Conservation (phyloP, 1,284 basidiomycete genomes). For the Somion occarium region DNA sequence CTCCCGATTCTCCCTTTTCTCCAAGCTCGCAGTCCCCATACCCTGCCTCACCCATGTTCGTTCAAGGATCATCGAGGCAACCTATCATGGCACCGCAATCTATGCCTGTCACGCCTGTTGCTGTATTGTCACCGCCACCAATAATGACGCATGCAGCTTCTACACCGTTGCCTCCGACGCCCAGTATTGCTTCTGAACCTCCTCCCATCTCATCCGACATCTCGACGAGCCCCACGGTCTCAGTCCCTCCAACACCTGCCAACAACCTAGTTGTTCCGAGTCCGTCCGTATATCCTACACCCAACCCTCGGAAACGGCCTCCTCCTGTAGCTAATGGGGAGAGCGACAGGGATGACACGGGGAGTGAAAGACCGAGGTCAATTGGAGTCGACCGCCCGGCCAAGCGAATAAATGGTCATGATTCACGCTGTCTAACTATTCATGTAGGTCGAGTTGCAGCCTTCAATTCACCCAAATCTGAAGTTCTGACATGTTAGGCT, state of each 20-base stretch:
- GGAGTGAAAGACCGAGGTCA: slow-evolving; percentile 15
- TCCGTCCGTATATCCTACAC: background rate
- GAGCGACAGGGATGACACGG: slow-evolving; percentile 22
- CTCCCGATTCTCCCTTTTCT: slow-evolving; percentile 17
- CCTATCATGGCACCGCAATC: slow-evolving; percentile 14
- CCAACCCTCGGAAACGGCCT: slow-evolving; percentile 3
- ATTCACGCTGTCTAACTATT: slow-evolving; percentile 57
- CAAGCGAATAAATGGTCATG: slow-evolving; percentile 54
- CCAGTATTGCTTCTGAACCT: background rate
- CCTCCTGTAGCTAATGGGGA: slow-evolving; percentile 8
- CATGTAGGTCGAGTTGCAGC: slow-evolving; percentile 38
- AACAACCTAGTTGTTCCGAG: background rate
- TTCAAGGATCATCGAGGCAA: slow-evolving; percentile 37
- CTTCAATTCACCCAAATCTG: slow-evolving; percentile 3
- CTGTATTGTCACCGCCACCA: background rate
- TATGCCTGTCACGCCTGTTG: background rate
- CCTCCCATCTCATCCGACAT: background rate
- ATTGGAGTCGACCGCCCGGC: slow-evolving; percentile 17
- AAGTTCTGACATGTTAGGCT: slow-evolving; percentile 38
- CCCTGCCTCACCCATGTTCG: slow-evolving; percentile 29
- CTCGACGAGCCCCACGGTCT: background rate
- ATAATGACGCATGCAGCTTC: background rate
- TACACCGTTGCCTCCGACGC: slow-evolving; percentile 3
- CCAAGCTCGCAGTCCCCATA: slow-evolving; percentile 34
- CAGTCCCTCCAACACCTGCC: background rate